Base-by-base conservation (phyloP, 2,329 filamentous ascomycete genomes). In the Fusarium goolgardi region DNA sequence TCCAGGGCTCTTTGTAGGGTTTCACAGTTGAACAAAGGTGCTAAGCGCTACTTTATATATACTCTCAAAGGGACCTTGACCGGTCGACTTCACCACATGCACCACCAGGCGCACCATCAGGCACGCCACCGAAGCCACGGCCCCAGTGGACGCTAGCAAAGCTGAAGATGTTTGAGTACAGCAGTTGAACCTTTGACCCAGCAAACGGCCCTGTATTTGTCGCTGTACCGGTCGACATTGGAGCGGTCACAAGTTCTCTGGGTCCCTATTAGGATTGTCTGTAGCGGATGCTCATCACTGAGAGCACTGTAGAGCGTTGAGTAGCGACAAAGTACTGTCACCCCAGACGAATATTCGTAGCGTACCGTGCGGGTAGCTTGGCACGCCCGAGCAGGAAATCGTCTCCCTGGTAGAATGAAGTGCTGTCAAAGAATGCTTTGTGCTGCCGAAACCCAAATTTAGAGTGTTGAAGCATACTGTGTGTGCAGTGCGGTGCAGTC, bases 91-190 rank as follows among this genome's bases (percentile, higher is more conserved):
- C 57, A 54, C 49, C 62, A 63, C 60, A 64, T 70, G 62, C 59
- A 63, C 67, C 45, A 43, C 41, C 61, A 43, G 53, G 61, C 53
- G 61, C 52, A 72, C 67, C 67, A 70, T 51, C 65, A 73, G 69
- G 58, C 67, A 66, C 70, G 71, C 71, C 63, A 73, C 69, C 64
- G 71, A 60, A 67, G 70, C 71, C 70, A 73, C 71, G 60, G 59
- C 55, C 67, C 69, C 71, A 72, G 65, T 67, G 59, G 55, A 65
- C 63, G 62, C 70, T 74, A 74, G 63, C 57, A 55, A 62, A 61
- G 67, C 59, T 61, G 52, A 65, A 49, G 53, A 64, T 43, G 31
- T 34, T 34, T 34, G 31, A 34, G 15, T 34, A 70, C 63, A 37
- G 50, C 5, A 27, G 29, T 49, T 23, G 32, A 52, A 69, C 65